Base-by-base conservation (phyloP, 352 stramenopile species). In the Globisporangium apiculatum region DNA sequence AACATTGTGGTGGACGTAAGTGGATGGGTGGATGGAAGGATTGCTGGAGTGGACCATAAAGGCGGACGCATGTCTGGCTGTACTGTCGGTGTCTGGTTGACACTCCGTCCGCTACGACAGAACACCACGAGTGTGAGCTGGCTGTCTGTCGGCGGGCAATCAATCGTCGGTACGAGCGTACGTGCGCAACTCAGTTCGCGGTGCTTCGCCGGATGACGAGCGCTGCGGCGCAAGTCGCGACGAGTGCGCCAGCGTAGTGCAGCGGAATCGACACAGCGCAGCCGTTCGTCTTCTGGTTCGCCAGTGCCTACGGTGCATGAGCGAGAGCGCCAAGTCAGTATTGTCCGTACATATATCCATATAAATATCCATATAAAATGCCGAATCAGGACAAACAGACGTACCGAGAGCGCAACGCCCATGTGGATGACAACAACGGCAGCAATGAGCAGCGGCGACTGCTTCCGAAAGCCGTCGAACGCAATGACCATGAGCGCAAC, bases 401-500 rank as follows among this genome's bases (percentile, higher is more conserved):
- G 48, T 64, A 89, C 79, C 74, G 83, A 91, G 40, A 94, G 68
- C 3, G 78, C 81, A 17, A 91, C 80, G 48, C 68, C 78, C 58
- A 91, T 65, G 69, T 94, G 83, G 15, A 94, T 68, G n/a, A 85
- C 55, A 48, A 79, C 73, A 7, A 91, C 83, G 24, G 66, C 67
- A 38, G 64, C 75, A 18, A 91, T 64, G 17, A 68, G 60, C 42
- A 83, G 24, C 37, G 52, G 41, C 36, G 74, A 89, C 15, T 70
- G 69, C 58, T 86, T 86, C 58, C 85, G 82, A 64, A 88, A 94
- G 35, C 79, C 81, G 36, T 88, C 77, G 59, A 94, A 94, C 43
- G 85, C 82, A 14, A 94, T 55, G 64, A 92, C 67, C 82, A 92
- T 93, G 53, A 94, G 75, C 43, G 80, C 76, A 9, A 92, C 75